Conservation (phyloP, 805 yeast genomes). For the Candida lessepsii region DNA sequence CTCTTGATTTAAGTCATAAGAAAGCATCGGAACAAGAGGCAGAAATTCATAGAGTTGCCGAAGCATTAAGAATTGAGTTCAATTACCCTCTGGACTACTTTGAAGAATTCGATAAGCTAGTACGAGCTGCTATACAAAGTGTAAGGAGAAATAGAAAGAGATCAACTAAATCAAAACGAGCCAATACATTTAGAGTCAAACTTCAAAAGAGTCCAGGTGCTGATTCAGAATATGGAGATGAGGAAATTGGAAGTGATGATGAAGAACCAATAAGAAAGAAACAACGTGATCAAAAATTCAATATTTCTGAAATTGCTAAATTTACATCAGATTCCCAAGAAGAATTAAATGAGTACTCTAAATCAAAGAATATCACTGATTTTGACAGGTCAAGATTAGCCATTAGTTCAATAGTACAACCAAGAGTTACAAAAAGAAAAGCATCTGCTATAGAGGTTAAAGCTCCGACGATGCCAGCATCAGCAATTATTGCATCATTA, state of each 20-base stretch:
- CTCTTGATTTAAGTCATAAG: constrained; percentile 56
- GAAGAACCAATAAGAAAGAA: background rate
- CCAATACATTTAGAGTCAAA: constrained; percentile 10
- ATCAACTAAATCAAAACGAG: constrained; percentile 33
- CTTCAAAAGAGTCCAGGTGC: constrained; percentile 5
- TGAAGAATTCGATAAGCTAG: constrained; percentile 82
- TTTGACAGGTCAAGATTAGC: constrained; percentile 45
- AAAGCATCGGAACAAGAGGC: constrained; percentile 94
- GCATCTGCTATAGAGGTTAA: background rate
- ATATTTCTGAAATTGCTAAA: constrained; percentile 33
- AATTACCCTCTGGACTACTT: constrained; percentile 58
- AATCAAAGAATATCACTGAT: constrained; percentile 26
- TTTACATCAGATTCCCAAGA: constrained; percentile 35
- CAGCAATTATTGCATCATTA: background rate
- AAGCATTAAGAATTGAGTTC: constrained; percentile 73
- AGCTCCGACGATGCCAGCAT: background rate
- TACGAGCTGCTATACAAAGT: constrained; percentile 90
- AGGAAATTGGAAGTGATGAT: constrained; percentile 3
- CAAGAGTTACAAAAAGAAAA: constrained; percentile 22
- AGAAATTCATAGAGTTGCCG: constrained; percentile 76
- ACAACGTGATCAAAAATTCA: constrained; percentile 1
- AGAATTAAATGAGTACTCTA: constrained; percentile 34
- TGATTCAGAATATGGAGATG: constrained; percentile 9
- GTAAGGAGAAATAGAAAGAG: constrained; percentile 85
- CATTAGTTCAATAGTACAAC: constrained; percentile 47